A percentile compares a stretch with the other conserved stretches of the same genome.
phyloP scores from a whole-genome alignment of 257 asterid genomes.

The Leptodermis oblonga region DNA sequence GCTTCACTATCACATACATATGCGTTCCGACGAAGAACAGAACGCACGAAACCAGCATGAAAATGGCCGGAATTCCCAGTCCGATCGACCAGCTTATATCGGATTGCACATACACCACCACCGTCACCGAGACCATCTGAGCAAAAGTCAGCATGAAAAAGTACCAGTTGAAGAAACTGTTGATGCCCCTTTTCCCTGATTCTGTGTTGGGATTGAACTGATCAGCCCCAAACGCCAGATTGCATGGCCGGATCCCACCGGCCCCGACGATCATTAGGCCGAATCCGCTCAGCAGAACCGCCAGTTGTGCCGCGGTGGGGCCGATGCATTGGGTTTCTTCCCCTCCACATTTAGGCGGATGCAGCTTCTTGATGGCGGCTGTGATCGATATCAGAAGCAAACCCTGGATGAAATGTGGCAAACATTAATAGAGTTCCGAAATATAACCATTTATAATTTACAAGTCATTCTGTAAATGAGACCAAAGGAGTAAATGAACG shows the following conservation, averaged over 20 bases:
- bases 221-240: constrained; percentile 78
- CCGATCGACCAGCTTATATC: constrained; percentile 75
- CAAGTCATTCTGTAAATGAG: too few species aligned
- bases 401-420: constrained; percentile 31
- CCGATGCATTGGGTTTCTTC: constrained; percentile 31
- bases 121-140: constrained; percentile 51
- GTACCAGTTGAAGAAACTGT: constrained; percentile 85
- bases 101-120: constrained; percentile 68
- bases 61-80: constrained; percentile 47
- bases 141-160: constrained; percentile 67
- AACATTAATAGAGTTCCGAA: not conserved
- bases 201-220: constrained; percentile 69
- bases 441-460: too few species aligned
- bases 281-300: constrained; percentile 54
- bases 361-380: constrained; percentile 56
- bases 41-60: constrained; percentile 50
- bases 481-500: too few species aligned
- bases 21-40: constrained; percentile 46
- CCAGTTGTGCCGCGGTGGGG: constrained; percentile 53
- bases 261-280: constrained; percentile 61
- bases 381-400: constrained; percentile 47
- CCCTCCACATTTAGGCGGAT: constrained; percentile 48
- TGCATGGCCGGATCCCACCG: constrained; percentile 80
- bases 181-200: constrained; percentile 60
- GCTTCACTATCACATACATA: constrained; percentile 63